Evolutionary conservation across 176 grass and related monocot species (phyloP).

Genomic region (Raddia guianensis): DNA sequence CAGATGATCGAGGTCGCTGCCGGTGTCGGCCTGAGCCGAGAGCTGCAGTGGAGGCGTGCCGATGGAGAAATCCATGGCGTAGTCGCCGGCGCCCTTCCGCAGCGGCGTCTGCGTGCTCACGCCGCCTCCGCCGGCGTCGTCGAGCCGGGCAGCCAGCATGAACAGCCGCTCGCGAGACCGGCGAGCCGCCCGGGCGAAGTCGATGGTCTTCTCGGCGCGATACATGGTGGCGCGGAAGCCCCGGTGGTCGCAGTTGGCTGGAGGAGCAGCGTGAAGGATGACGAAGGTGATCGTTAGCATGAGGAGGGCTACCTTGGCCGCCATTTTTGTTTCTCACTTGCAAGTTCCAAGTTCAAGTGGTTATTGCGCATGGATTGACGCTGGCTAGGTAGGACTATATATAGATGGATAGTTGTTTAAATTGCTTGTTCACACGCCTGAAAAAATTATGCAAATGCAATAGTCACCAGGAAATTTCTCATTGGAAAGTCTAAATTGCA

Average conservation of each 20-base stretch:
- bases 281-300: background rate
- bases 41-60: conserved; percentile 11
- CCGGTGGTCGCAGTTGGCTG: background rate
- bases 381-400: background rate
- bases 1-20: conserved; percentile 7
- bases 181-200: background rate
- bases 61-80: conserved; percentile 13
- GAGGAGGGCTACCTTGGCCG: background rate
- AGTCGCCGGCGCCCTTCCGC: background rate
- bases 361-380: background rate
- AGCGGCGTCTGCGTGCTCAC: background rate
- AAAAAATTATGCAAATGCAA: too few relatives aligned
- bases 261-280: background rate
- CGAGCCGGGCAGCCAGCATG: background rate
- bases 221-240: conserved; percentile 6
- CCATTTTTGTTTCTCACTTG: background rate
- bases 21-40: conserved; percentile 7
- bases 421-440: too few relatives aligned
- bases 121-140: background rate
- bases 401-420: background rate
- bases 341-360: background rate
- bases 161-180: background rate
- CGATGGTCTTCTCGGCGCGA: background rate
- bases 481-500: too few relatives aligned
- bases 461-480: too few relatives aligned